Conservation (phyloP, 1,284 basidiomycete species). For the Lentinula novae-zelandiae region DNA sequence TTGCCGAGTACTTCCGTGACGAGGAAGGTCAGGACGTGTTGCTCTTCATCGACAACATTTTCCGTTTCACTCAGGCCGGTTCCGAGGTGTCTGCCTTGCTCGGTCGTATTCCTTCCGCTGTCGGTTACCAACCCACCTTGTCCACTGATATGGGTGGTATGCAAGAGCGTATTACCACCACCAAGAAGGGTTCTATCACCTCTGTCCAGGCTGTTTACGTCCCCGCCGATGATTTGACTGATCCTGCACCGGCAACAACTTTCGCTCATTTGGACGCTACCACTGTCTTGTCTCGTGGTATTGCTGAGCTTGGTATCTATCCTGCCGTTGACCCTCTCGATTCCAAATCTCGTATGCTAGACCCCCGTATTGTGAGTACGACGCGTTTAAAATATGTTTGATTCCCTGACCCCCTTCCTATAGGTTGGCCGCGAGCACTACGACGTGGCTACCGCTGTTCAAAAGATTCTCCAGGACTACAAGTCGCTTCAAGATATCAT, state of each 20-base stretch:
- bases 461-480: slow-evolving; percentile 99
- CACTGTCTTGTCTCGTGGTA: slow-evolving; percentile 97
- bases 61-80: slow-evolving; percentile 99
- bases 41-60: slow-evolving; percentile 99
- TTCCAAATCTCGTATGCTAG: slow-evolving; percentile 99
- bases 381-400: neutral
- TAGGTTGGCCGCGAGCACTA: slow-evolving; percentile 89
- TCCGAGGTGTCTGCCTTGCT: slow-evolving; percentile 99
- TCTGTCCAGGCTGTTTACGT: slow-evolving; percentile 99
- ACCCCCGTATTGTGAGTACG: slow-evolving; percentile 90
- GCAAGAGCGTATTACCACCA: slow-evolving; percentile 99
- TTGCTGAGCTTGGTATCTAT: slow-evolving; percentile 99
- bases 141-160: slow-evolving; percentile 99
- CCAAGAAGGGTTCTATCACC: slow-evolving; percentile 99
- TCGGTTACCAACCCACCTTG: slow-evolving; percentile 99
- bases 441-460: slow-evolving; percentile 90
- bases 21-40: slow-evolving; percentile 99
- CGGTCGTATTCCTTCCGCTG: slow-evolving; percentile 99
- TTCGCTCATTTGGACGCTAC: slow-evolving; percentile 99
- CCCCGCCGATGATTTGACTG: slow-evolving; percentile 99
- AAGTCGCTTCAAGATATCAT: slow-evolving; percentile 98
- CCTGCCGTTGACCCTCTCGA: slow-evolving; percentile 99
- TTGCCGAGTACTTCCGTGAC: slow-evolving; percentile 99
- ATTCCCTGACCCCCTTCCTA: neutral
- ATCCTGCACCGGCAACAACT: slow-evolving; percentile 98